Conservation (phyloP, 179 eudicot genomes). For the Patellifolia procumbens region DNA sequence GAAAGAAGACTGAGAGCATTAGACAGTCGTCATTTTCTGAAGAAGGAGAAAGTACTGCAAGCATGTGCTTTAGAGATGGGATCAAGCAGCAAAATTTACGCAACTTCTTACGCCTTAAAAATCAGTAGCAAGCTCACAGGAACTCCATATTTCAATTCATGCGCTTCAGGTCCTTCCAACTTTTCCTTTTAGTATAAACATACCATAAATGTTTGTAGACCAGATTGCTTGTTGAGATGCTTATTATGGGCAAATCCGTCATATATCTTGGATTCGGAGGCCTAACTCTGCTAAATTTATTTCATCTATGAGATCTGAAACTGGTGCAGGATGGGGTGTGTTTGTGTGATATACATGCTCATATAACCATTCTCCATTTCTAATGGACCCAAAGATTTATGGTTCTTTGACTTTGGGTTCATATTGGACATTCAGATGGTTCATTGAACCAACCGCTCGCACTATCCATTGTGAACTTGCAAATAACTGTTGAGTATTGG, state of each 20-base stretch:
- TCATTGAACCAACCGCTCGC: background rate
- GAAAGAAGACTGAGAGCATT: conserved; percentile 39
- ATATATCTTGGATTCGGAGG: background rate
- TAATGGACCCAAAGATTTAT: too few species aligned
- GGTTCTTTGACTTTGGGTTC: background rate
- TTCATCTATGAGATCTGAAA: background rate
- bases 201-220: background rate
- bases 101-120: conserved; percentile 43
- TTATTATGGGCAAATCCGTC: too few species aligned
- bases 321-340: too few species aligned
- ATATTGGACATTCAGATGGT: background rate
- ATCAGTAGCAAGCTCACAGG: conserved; percentile 25
- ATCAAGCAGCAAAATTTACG: conserved; percentile 60
- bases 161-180: conserved; percentile 23
- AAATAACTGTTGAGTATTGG: background rate
- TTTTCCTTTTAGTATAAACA: background rate
- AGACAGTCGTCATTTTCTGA: conserved; percentile 21
- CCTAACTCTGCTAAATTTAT: background rate
- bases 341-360: background rate
- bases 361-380: background rate
- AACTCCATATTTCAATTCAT: background rate
- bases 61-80: conserved; percentile 70
- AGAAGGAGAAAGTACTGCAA: conserved; percentile 43
- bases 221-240: background rate
- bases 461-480: background rate